These are phyloP conservation scores for Epithemia pelagica DNA, from an alignment of 108 stramenopile genomes.

Conservation along the genomic window DNA sequence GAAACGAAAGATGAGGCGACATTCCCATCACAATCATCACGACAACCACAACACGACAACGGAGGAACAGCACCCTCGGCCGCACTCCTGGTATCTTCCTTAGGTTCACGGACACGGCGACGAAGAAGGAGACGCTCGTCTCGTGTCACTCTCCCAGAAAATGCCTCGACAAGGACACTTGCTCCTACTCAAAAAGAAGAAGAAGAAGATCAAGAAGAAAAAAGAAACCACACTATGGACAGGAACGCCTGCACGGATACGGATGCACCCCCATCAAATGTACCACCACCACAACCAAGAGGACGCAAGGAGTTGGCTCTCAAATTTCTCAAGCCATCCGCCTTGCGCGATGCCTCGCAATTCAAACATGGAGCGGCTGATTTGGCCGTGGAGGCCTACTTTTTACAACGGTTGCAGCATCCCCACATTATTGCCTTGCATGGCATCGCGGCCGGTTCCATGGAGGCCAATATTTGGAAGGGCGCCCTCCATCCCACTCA, in stretches of 20 bases:
- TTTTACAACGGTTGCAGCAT: conserved; percentile 47
- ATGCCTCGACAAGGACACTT: not conserved
- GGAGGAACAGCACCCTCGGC: no score
- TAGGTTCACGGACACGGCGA: no score
- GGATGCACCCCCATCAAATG: not conserved
- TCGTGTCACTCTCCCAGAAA: not conserved
- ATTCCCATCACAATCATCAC: no score
- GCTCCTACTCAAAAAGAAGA: not conserved
- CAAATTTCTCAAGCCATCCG: conserved; percentile 5
- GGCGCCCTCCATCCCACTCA: not conserved
- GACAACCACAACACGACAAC: not conserved
- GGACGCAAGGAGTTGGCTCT: conserved; percentile 25
- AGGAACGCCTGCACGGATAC: no score
- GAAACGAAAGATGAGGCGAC: no score
- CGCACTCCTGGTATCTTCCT: no score
- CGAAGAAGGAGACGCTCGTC: no score
- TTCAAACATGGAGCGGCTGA: conserved; percentile 48
- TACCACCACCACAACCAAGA: conserved; percentile 18
- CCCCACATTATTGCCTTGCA: conserved; percentile 57
- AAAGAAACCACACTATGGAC: no score
- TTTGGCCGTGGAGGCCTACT: conserved; percentile 61
- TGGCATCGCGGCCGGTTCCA: conserved; percentile 44
- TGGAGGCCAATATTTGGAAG: conserved; percentile 7
- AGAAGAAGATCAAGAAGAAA: conserved; percentile 4
- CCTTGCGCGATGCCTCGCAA: not conserved